Conservation (phyloP, 2,329 filamentous ascomycete species). For the Ceratocystis harringtonii region DNA sequence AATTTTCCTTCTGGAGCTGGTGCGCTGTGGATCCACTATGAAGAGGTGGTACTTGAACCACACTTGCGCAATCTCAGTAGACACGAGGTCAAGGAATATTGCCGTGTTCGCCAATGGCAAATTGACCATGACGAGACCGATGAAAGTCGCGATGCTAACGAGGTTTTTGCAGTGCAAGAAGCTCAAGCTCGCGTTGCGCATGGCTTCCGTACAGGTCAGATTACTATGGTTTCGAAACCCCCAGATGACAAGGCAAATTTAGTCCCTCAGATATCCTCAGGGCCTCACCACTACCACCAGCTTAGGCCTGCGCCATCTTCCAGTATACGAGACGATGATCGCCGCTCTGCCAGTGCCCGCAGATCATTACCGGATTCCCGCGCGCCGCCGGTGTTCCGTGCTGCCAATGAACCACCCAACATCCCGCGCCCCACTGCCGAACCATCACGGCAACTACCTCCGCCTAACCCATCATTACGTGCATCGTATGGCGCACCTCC, state of each 20-base stretch:
- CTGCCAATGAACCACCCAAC: constrained; percentile 8
- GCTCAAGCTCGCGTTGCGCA: constrained; percentile 32
- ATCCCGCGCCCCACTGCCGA: not conserved
- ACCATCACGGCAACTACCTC: constrained; percentile 5
- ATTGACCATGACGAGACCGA: constrained; percentile 38
- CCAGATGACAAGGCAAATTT: constrained; percentile 18
- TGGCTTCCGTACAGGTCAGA: constrained; percentile 19
- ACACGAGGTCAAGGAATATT: constrained; percentile 48
- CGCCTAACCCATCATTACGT: not conserved
- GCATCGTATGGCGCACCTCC: not conserved
- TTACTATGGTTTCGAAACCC: constrained; percentile 20
- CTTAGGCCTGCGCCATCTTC: constrained; percentile 12
- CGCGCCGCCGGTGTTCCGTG: not conserved
- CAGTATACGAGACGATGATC: not conserved
- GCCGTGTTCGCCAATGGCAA: constrained; percentile 44
- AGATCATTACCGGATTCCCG: constrained; percentile 14
- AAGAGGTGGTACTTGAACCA: constrained; percentile 44
- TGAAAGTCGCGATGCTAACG: constrained; percentile 35
- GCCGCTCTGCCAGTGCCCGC: not conserved
- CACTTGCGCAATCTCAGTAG: constrained; percentile 38
- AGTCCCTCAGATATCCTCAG: constrained; percentile 15
- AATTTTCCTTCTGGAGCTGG: constrained; percentile 47
- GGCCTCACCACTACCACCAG: constrained; percentile 15
- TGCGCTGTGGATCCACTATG: constrained; percentile 47
- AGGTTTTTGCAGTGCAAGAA: constrained; percentile 36